Conservation (phyloP, 2,329 filamentous ascomycete genomes). For the Trichoderma sp. region DNA sequence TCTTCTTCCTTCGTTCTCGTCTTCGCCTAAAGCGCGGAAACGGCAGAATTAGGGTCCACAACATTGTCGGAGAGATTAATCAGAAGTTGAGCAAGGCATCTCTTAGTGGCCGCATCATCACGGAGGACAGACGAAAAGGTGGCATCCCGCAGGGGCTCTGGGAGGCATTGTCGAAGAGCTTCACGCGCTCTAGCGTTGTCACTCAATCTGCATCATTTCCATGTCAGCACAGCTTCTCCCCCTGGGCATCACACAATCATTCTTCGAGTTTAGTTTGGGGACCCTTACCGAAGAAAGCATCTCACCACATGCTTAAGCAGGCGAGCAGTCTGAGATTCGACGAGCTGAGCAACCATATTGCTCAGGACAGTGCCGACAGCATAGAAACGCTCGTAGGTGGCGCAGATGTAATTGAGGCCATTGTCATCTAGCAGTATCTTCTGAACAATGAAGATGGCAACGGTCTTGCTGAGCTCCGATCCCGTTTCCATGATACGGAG, state of each 20-base stretch:
- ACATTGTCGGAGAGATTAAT: conserved; percentile 95
- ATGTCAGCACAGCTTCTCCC: conserved; percentile 21
- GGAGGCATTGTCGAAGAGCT: conserved; percentile 90
- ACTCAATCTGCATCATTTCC: conserved; percentile 62
- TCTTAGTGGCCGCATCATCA: conserved; percentile 95
- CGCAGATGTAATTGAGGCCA: conserved; percentile 95
- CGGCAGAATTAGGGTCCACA: conserved; percentile 45
- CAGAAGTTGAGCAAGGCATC: conserved; percentile 92
- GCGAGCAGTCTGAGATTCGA: conserved; percentile 94
- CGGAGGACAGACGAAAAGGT: conserved; percentile 95
- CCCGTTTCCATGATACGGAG: conserved; percentile 99
- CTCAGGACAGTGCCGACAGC: conserved; percentile 95
- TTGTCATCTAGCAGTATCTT: conserved; percentile 98
- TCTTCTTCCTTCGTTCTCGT: background rate
- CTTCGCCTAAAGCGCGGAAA: conserved; percentile 33
- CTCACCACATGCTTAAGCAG: conserved; percentile 96
- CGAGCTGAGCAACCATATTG: conserved; percentile 97
- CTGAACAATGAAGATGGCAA: conserved; percentile 98
- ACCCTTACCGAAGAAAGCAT: conserved; percentile 85
- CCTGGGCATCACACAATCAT: background rate
- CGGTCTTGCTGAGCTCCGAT: conserved; percentile 96
- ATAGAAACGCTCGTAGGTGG: conserved; percentile 97
- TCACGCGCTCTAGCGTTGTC: conserved; percentile 96
- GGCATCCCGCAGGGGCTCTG: conserved; percentile 95
- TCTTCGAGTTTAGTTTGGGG: background rate